These are phyloP conservation scores for Ustanciosporium gigantosporum DNA, from an alignment of 1,284 basidiomycete genomes.

Conservation along the genomic window DNA sequence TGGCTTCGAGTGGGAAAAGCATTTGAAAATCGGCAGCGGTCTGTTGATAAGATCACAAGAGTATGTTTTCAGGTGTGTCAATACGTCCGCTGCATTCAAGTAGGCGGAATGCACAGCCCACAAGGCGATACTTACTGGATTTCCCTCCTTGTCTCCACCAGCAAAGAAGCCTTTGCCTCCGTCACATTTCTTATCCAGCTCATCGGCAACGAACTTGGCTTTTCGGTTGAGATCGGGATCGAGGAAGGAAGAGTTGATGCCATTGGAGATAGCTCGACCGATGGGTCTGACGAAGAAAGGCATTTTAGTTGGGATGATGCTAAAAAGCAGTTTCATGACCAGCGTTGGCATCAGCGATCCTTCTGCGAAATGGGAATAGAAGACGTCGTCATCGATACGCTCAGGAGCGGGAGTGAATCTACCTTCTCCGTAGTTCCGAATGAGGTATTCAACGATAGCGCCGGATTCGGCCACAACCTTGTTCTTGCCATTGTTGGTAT, in stretches of 20 bases:
- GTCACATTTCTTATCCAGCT: constrained; percentile 35
- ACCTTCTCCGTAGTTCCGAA: constrained; percentile 55
- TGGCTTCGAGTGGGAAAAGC: constrained; percentile 56
- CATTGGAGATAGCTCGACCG: constrained; percentile 38
- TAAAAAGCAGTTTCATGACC: constrained; percentile 53
- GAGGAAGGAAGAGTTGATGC: constrained; percentile 34
- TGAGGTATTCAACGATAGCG: constrained; percentile 58
- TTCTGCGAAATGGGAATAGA: constrained; percentile 57
- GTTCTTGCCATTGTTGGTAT: constrained; percentile 42
- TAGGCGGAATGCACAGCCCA: background rate
- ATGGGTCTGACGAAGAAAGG: constrained; percentile 57
- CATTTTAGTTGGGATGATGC: constrained; percentile 44
- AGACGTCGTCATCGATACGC: constrained; percentile 44
- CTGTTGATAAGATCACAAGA: background rate
- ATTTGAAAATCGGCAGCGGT: constrained; percentile 59
- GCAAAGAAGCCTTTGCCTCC: constrained; percentile 51
- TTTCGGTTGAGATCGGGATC: constrained; percentile 51
- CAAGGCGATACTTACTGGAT: constrained; percentile 20
- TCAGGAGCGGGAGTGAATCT: constrained; percentile 33
- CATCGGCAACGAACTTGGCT: constrained; percentile 33
- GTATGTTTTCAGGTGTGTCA: background rate
- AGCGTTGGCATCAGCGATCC: constrained; percentile 54
- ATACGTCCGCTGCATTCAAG: no score
- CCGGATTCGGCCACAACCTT: constrained; percentile 56
- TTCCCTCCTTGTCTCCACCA: constrained; percentile 56